phyloP scores from a whole-genome alignment of 2,329 filamentous ascomycete genomes.

The Colletotrichum echinochloae region DNA sequence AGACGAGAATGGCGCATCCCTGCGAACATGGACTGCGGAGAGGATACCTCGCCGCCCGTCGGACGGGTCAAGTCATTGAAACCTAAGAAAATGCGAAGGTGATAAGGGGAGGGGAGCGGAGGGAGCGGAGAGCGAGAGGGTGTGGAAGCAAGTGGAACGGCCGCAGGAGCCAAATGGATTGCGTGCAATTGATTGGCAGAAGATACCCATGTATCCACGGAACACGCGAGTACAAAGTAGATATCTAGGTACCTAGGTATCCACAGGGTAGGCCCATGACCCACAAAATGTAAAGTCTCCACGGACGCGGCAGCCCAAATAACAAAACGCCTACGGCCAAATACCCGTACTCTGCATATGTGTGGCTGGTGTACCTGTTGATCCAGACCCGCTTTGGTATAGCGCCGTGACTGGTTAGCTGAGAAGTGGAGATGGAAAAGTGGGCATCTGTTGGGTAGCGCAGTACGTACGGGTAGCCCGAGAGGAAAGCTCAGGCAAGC shows the following conservation, averaged over 20 bases:
- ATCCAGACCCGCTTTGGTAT: neutral
- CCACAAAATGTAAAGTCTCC: constrained; percentile 28
- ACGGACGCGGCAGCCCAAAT: constrained; percentile 33
- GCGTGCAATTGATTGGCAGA: constrained; percentile 36
- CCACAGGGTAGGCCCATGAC: no score
- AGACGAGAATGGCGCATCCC: neutral
- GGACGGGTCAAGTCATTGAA: neutral
- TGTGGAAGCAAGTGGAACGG: constrained; percentile 17
- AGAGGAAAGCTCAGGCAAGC: constrained; percentile 24
- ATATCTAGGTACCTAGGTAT: neutral
- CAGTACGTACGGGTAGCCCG: no score
- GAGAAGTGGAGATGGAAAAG: constrained; percentile 23
- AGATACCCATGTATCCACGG: constrained; percentile 31
- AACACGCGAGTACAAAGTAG: neutral
- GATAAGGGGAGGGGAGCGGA: no score
- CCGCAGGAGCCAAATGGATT: constrained; percentile 19
- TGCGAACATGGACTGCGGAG: neutral
- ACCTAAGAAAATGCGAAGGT: neutral
- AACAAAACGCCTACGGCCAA: no score
- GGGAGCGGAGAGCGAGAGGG: neutral
- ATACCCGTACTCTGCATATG: no score
- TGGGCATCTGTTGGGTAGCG: constrained; percentile 33
- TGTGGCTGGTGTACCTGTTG: constrained; percentile 28
- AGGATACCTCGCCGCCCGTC: neutral
- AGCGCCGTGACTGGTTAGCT: neutral